Percentiles rank a stretch among this genome's conserved stretches.
These are phyloP conservation scores for Mycena rebaudengoi DNA, from an alignment of 768 basidiomycete species.

Conservation along the genomic window DNA sequence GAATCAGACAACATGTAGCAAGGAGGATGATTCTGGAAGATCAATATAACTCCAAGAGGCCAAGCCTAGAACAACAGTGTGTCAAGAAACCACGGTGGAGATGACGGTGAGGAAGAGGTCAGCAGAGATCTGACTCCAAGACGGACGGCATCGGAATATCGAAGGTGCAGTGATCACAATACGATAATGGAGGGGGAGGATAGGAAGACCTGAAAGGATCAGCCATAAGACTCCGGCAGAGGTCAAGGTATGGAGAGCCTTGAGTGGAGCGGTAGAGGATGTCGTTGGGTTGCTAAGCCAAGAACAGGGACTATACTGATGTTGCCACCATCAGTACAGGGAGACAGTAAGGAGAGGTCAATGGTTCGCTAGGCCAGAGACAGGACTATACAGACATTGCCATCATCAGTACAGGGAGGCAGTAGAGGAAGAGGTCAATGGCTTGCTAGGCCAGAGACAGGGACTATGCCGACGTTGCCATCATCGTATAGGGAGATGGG, in stretches of 20 bases:
- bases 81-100: background rate
- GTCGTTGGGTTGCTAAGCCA: slow-evolving; percentile 3
- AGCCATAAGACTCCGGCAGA: background rate
- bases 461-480: too few species aligned
- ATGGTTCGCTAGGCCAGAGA: background rate
- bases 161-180: background rate
- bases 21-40: slow-evolving; percentile 16
- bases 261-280: too few species aligned
- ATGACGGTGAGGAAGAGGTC: background rate
- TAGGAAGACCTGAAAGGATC: background rate
- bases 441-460: too few species aligned
- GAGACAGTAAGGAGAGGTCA: background rate
- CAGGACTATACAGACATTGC: background rate
- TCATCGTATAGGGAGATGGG: too few species aligned
- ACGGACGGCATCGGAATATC: background rate
- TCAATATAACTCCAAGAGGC: slow-evolving; percentile 12
- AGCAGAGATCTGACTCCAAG: slow-evolving; percentile 7
- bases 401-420: background rate
- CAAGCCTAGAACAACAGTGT: slow-evolving; percentile 5
- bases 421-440: too few species aligned
- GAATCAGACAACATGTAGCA: slow-evolving; percentile 12
- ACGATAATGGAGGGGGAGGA: background rate
- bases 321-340: background rate
- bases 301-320: slow-evolving; percentile 5
- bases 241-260: background rate